phyloP scores from a whole-genome alignment of 2,329 filamentous ascomycete species.

The Stachybotrys chartarum region DNA sequence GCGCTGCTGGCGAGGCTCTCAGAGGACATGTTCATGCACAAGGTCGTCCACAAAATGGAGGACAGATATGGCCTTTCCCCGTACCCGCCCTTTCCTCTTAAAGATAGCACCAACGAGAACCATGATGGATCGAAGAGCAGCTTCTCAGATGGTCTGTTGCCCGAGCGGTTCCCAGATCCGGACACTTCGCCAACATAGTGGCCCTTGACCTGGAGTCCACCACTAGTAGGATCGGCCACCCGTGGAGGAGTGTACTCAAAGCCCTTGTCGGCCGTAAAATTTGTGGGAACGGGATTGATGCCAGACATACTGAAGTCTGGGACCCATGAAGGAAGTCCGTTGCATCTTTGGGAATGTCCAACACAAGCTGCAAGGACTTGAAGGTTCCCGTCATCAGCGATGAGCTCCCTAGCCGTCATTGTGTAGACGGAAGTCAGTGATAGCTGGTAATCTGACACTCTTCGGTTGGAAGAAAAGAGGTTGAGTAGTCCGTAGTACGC shows the following conservation, averaged over 20 bases:
- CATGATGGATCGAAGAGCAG: slow-evolving; percentile 13
- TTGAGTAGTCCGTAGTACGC: slow-evolving; percentile 15
- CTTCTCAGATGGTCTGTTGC: slow-evolving; percentile 8
- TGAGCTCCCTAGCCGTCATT: slow-evolving; percentile 11
- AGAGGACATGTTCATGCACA: slow-evolving; percentile 17
- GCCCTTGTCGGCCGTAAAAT: slow-evolving; percentile 12
- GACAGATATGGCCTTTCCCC: slow-evolving; percentile 6
- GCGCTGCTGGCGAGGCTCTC: slow-evolving; percentile 10
- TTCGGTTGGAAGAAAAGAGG: slow-evolving; percentile 7
- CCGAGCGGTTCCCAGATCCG: slow-evolving; percentile 6
- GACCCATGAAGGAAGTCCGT: slow-evolving; percentile 14
- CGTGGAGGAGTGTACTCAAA: slow-evolving; percentile 4
- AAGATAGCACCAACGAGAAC: slow-evolving; percentile 11
- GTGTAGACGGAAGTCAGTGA: slow-evolving; percentile 13
- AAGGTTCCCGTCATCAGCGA: slow-evolving; percentile 9
- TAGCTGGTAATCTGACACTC: slow-evolving; percentile 12
- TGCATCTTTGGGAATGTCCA: slow-evolving; percentile 2
- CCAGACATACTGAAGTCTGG: slow-evolving; percentile 13
- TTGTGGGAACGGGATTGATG: slow-evolving; percentile 10
- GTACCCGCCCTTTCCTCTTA: slow-evolving; percentile 4
- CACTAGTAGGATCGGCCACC: background rate
- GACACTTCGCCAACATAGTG: slow-evolving; percentile 8
- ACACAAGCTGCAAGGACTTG: slow-evolving; percentile 9
- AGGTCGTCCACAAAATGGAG: slow-evolving; percentile 14
- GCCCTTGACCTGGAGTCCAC: slow-evolving; percentile 6